phyloP scores from a whole-genome alignment of 2,329 filamentous ascomycete species.

The Clonostachys sp. region DNA sequence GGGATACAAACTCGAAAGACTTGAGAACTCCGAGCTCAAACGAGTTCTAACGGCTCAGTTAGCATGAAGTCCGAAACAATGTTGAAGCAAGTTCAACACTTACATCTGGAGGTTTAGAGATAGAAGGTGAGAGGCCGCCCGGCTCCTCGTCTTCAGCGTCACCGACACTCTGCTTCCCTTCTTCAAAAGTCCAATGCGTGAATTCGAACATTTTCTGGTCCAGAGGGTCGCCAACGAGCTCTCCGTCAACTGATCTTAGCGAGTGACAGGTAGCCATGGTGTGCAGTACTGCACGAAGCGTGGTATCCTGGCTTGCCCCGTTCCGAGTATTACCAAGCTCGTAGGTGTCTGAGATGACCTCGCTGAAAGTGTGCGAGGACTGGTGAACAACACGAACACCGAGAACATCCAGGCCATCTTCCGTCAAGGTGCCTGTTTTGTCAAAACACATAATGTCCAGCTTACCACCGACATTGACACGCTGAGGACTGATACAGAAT shows the following conservation, averaged over 20 bases:
- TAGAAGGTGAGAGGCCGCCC: slow-evolving; percentile 74
- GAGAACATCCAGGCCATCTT: slow-evolving; percentile 91
- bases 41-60: slow-evolving; percentile 31
- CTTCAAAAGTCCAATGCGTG: slow-evolving; percentile 87
- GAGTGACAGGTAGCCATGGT: slow-evolving; percentile 98
- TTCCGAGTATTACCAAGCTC: slow-evolving; percentile 46
- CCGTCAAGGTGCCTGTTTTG: slow-evolving; percentile 96
- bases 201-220: slow-evolving; percentile 99
- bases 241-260: slow-evolving; percentile 77
- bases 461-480: slow-evolving; percentile 95
- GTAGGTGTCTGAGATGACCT: slow-evolving; percentile 64
- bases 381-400: slow-evolving; percentile 76
- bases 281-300: slow-evolving; percentile 64
- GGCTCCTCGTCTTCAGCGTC: slow-evolving; percentile 71
- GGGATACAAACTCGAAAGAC: slow-evolving; percentile 91
- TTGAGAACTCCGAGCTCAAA: slow-evolving; percentile 89
- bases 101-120: slow-evolving; percentile 72
- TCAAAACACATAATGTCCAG: slow-evolving; percentile 96
- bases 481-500: slow-evolving; percentile 95
- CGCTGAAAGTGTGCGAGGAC: slow-evolving; percentile 61
- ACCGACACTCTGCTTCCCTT: slow-evolving; percentile 67
- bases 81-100: slow-evolving; percentile 3
- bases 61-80: slow-evolving; percentile 1
- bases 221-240: slow-evolving; percentile 87
- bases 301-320: slow-evolving; percentile 19